A percentile compares a stretch with the other conserved stretches of the same genome.
Conservation (phyloP, 2,329 filamentous ascomycete genomes). For the Byssoonygena ceratinophila region DNA sequence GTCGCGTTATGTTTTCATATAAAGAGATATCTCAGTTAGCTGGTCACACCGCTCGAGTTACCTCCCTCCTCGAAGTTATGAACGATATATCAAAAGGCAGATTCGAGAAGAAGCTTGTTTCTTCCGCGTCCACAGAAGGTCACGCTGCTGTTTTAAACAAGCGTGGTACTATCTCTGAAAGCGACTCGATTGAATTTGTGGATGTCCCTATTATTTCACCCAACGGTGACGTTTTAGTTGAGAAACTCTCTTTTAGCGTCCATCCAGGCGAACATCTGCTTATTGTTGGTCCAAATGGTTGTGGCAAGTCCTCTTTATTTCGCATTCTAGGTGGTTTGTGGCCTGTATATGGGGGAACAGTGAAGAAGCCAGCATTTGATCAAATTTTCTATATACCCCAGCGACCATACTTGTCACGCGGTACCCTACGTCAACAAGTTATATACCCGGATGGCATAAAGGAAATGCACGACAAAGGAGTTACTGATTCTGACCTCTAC, state of each 20-base stretch:
- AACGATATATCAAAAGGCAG: slow-evolving; percentile 79
- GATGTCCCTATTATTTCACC: slow-evolving; percentile 93
- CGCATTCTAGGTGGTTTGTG: slow-evolving; percentile 90
- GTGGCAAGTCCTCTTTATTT: slow-evolving; percentile 92
- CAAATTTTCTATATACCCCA: slow-evolving; percentile 99
- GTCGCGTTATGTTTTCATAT: slow-evolving; percentile 94
- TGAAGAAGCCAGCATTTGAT: slow-evolving; percentile 80
- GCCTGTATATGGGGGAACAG: slow-evolving; percentile 92
- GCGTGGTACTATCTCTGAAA: slow-evolving; percentile 71
- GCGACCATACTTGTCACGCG: slow-evolving; percentile 81
- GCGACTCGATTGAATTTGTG: slow-evolving; percentile 70
- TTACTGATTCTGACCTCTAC: slow-evolving; percentile 71
- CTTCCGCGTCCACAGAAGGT: slow-evolving; percentile 67
- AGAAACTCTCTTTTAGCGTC: slow-evolving; percentile 75
- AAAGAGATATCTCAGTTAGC: slow-evolving; percentile 94
- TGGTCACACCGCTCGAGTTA: slow-evolving; percentile 86
- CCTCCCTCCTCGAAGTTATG: slow-evolving; percentile 84
- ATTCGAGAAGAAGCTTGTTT: slow-evolving; percentile 94
- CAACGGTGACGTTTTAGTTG: slow-evolving; percentile 85
- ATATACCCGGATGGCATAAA: slow-evolving; percentile 87
- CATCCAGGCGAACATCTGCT: slow-evolving; percentile 79
- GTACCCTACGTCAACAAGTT: slow-evolving; percentile 88
- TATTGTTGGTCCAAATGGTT: slow-evolving; percentile 93
- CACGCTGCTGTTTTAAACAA: slow-evolving; percentile 75
- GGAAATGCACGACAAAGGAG: slow-evolving; percentile 73